Base-by-base conservation (phyloP, 2,329 filamentous ascomycete species). In the Immersiporthe knoxdaviesiana region DNA sequence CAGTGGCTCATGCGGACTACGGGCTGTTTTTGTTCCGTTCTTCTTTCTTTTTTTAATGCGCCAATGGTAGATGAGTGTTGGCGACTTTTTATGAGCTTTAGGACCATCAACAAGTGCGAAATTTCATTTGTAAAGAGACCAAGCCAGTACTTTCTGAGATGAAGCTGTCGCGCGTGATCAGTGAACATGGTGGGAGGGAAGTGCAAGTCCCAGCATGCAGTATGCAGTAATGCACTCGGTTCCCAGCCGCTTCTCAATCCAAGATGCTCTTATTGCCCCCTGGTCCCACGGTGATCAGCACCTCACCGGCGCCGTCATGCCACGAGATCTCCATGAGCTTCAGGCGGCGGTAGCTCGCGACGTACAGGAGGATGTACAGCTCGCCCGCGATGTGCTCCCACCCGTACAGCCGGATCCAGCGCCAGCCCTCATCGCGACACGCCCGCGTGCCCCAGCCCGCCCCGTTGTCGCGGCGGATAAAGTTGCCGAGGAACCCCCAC, bases 381-480 rank as follows among this genome's bases (percentile, higher is more conserved):
- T 97, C 90, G 66, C 88, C 85, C 0, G 88, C 87, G 0, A 93
- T 81, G 71, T 90, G 86, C 0, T 92, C 94, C 90, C 92, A 97
- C 75, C 92, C 92, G 76, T 92, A 96, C 1, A 95, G 78, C 44
- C 88, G 85, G 1, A 97, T 78, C 68, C 83, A 80, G 14, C 76
- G 78, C 73, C 81, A 84, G 4, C 74, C 76, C 32, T 74, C 74
- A 62, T 84, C 81, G 35, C 87, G 80, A 18, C 76, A 78, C 72
- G 87, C 89, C 81, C 86, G 88, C 1, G 91, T 84, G 3, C 89
- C 89, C 91, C 91, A 93, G 3, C 91, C 91, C 0, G 87, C 85
- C 30, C 83, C 80, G 0, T 89, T 88, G 35, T 81, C 82, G 18
- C 61, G 44, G 7, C 80, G 80, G 44, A 97, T 80, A 63, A 88